phyloP scores from a whole-genome alignment of 2,329 filamentous ascomycete species.

The Exophiala mesophila region DNA sequence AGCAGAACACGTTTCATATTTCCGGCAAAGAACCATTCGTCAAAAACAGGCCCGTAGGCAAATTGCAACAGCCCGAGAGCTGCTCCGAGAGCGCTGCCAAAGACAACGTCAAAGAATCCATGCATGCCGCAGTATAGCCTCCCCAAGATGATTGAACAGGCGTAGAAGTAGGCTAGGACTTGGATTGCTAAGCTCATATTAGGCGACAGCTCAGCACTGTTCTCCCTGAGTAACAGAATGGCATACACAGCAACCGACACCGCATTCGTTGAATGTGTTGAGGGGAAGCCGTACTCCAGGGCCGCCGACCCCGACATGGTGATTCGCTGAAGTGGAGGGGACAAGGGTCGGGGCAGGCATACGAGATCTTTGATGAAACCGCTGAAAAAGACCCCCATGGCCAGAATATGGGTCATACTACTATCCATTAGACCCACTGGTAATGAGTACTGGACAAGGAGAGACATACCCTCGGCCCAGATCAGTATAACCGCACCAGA shows the following conservation, averaged over 20 bases:
- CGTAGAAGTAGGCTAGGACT: constrained; percentile 73
- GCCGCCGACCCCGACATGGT: constrained; percentile 96
- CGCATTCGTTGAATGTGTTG: constrained; percentile 94
- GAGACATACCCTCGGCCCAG: constrained; percentile 74
- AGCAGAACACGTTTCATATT: constrained; percentile 61
- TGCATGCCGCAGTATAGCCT: constrained; percentile 98
- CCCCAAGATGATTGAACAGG: constrained; percentile 81
- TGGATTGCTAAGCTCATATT: constrained; percentile 61
- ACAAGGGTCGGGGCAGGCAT: constrained; percentile 85
- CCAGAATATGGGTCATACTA: constrained; percentile 64
- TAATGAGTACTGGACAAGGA: constrained; percentile 23
- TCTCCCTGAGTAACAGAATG: constrained; percentile 59
- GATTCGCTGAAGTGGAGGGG: constrained; percentile 86
- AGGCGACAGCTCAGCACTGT: constrained; percentile 46
- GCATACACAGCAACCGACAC: constrained; percentile 88
- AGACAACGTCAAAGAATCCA: constrained; percentile 83
- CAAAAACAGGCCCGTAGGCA: constrained; percentile 54
- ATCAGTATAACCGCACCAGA: constrained; percentile 87
- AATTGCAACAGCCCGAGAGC: constrained; percentile 55
- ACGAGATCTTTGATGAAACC: constrained; percentile 93
- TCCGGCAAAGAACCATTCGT: constrained; percentile 62
- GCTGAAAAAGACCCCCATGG: constrained; percentile 75
- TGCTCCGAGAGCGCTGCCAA: constrained; percentile 74
- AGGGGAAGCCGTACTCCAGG: constrained; percentile 94
- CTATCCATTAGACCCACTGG: too few relatives aligned